Conservation (phyloP, 306 rosid genomes). For the Leucaena leucocephala region DNA sequence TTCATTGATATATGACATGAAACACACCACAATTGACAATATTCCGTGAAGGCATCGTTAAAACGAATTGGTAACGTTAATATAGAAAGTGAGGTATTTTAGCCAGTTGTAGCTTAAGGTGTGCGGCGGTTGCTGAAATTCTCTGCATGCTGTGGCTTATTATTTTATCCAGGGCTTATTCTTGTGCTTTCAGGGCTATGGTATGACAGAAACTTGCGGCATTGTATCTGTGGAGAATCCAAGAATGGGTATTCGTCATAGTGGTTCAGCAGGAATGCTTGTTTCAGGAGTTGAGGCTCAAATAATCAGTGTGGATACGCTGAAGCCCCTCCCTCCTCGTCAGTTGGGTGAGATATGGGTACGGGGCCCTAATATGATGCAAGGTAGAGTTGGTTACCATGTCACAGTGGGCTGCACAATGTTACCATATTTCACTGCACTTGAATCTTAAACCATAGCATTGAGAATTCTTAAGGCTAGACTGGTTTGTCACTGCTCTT, state of each 20-base stretch:
- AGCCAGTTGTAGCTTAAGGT: too few relatives aligned
- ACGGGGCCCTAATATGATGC: conserved; percentile 89
- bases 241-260: conserved; percentile 54
- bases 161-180: neutral
- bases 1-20: neutral
- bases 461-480: neutral
- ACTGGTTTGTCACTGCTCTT: neutral
- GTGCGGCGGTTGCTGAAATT: neutral
- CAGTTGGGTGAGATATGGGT: conserved; percentile 94
- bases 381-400: conserved; percentile 45
- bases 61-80: neutral
- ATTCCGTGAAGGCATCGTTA: neutral
- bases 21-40: neutral
- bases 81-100: neutral
- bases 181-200: conserved; percentile 69
- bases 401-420: neutral
- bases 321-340: conserved; percentile 83
- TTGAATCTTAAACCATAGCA: neutral
- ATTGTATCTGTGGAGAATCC: conserved; percentile 58
- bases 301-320: conserved; percentile 74
- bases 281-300: conserved; percentile 76
- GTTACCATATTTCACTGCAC: neutral
- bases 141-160: conserved; percentile 15
- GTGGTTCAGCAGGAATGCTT: conserved; percentile 78
- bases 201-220: conserved; percentile 96